These are phyloP conservation scores for Mycena vitilis DNA, from an alignment of 768 basidiomycete genomes.

Conservation along the genomic window DNA sequence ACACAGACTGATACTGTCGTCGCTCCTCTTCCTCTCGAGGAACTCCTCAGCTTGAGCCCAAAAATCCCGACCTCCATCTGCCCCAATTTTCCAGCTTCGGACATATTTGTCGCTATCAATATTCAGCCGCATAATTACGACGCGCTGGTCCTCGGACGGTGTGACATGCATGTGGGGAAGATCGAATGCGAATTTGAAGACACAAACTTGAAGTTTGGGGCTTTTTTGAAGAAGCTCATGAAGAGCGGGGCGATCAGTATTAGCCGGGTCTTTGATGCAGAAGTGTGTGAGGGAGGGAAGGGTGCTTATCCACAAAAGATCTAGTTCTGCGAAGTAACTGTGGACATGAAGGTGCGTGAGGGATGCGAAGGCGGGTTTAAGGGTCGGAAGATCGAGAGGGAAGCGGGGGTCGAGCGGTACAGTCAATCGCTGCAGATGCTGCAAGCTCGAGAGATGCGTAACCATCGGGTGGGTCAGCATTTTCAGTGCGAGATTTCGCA, in stretches of 20 bases:
- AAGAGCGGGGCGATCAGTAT: background rate
- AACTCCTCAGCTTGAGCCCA: conserved; percentile 1
- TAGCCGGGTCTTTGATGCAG: background rate
- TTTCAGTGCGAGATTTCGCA: background rate
- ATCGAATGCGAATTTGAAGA: background rate
- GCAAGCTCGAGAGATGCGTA: background rate
- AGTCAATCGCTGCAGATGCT: background rate
- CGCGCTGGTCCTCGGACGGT: background rate
- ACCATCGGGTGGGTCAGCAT: background rate
- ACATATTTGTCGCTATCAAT: background rate
- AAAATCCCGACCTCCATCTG: background rate
- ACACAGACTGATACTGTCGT: background rate
- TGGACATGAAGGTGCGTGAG: conserved; percentile 6
- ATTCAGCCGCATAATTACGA: background rate
- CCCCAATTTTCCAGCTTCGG: background rate
- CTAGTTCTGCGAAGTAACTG: background rate
- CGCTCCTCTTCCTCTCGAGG: background rate
- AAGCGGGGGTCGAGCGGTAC: background rate
- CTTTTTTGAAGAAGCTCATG: background rate
- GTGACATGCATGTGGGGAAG: background rate
- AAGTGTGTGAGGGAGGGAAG: conserved; percentile 5
- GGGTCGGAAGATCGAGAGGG: background rate
- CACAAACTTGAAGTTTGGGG: background rate
- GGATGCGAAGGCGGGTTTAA: background rate
- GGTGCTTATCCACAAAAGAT: background rate